Conservation (phyloP, 1,284 basidiomycete genomes). For the Tranzscheliella williamsii region DNA sequence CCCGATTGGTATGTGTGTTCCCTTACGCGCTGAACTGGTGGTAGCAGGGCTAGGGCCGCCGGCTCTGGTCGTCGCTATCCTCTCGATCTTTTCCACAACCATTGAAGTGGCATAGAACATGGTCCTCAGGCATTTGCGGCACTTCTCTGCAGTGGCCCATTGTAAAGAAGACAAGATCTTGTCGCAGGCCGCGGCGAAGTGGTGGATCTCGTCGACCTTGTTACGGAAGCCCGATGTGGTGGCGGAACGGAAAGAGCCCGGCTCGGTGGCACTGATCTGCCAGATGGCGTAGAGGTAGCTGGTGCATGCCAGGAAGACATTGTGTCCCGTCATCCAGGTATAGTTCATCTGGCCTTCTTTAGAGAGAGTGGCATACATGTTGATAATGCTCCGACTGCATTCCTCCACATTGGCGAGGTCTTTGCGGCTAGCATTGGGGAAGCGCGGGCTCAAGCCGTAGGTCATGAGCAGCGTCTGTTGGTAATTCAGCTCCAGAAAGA, state of each 20-base stretch:
- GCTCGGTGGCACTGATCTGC: constrained; percentile 37
- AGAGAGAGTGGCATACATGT: constrained; percentile 40
- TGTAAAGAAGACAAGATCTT: constrained; percentile 32
- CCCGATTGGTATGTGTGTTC: too few species aligned
- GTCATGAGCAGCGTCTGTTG: constrained; percentile 44
- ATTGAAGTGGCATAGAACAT: constrained; percentile 39
- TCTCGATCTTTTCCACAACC: constrained; percentile 36
- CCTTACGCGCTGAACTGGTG: too few species aligned
- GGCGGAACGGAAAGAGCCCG: constrained; percentile 21
- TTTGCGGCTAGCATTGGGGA: constrained; percentile 29
- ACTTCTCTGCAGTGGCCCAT: constrained; percentile 40
- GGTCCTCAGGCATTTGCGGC: constrained; percentile 33
- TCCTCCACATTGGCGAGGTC: constrained; percentile 38
- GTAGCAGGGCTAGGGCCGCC: too few species aligned
- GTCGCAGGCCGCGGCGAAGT: constrained; percentile 36
- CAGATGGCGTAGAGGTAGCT: constrained; percentile 37
- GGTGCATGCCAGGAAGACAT: constrained; percentile 35
- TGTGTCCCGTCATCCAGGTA: constrained; percentile 43
- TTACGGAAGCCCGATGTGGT: constrained; percentile 26
- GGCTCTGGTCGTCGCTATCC: constrained; percentile 7
- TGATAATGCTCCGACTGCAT: constrained; percentile 43
- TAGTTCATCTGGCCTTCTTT: constrained; percentile 43
- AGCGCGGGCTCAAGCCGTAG: constrained; percentile 35
- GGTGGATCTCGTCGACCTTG: constrained; percentile 40
- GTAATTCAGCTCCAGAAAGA: constrained; percentile 45